phyloP scores from a whole-genome alignment of 208 protist species.

The Crithidia acanthocephali region DNA sequence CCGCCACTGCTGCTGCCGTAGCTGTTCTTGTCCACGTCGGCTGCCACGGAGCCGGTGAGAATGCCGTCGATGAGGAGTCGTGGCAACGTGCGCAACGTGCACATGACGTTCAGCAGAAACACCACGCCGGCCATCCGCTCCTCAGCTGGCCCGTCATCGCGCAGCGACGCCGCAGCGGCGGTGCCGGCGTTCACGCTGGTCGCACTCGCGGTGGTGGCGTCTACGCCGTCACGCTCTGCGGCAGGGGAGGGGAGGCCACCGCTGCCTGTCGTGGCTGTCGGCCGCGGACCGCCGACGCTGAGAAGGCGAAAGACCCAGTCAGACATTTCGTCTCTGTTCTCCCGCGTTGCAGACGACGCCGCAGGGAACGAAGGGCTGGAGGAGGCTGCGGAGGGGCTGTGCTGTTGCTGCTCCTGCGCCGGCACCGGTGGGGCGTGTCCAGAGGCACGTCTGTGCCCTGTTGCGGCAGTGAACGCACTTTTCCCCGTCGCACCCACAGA shows the following conservation, averaged over 20 bases:
- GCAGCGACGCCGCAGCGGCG: background rate
- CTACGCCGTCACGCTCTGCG: background rate
- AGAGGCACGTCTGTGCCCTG: background rate
- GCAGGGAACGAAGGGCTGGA: background rate
- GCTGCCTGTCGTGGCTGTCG: background rate
- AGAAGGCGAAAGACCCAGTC: constrained; percentile 22
- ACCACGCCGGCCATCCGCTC: constrained; percentile 1
- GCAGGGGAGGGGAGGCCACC: background rate
- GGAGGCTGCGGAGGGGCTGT: background rate
- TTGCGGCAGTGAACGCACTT: too few relatives aligned
- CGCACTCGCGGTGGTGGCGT: background rate
- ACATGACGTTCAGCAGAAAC: constrained; percentile 23
- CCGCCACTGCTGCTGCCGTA: background rate
- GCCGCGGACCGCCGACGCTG: background rate
- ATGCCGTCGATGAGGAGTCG: background rate
- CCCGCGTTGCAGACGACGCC: background rate
- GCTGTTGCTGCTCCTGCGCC: background rate
- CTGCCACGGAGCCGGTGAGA: background rate
- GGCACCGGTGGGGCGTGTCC: background rate
- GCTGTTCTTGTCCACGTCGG: background rate
- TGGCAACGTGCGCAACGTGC: constrained; percentile 21
- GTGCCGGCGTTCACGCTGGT: background rate
- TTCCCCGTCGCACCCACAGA: background rate
- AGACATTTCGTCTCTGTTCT: constrained; percentile 16
- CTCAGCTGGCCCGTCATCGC: background rate